Evolutionary conservation across 345 rosid genomes (phyloP).

Genomic region (Linum lewisii): DNA sequence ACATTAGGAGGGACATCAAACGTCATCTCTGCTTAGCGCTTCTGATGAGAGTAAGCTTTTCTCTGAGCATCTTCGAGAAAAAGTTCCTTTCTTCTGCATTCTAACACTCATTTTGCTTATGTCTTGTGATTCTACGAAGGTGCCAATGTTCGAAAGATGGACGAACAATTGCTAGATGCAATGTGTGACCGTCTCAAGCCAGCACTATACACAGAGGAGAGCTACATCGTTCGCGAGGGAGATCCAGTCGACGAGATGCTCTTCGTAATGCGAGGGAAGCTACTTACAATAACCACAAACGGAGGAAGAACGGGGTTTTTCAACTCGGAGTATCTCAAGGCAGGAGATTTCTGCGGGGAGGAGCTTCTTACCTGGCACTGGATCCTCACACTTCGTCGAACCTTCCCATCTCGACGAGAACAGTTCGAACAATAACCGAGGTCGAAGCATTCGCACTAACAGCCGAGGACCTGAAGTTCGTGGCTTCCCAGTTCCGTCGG

Average conservation of each 20-base stretch:
- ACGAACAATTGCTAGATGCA: not conserved
- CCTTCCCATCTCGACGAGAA: not conserved
- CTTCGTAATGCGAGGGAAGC: not conserved
- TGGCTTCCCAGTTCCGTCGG: not conserved
- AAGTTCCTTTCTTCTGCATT: not conserved
- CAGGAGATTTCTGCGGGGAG: not conserved
- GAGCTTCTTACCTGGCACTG: not conserved
- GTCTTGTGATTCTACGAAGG: not conserved
- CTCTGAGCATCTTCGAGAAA: not conserved
- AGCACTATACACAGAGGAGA: not conserved
- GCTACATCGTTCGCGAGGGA: not conserved
- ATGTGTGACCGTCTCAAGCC: not conserved
- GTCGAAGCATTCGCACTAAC: not conserved
- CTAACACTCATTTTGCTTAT: not conserved
- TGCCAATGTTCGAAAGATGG: not conserved
- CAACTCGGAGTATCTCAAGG: not conserved
- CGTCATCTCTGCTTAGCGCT: conserved; percentile 26
- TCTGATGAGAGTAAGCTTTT: conserved; percentile 20
- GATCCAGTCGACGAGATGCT: not conserved
- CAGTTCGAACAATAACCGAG: not conserved
- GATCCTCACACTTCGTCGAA: not conserved
- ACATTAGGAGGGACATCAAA: conserved; percentile 25
- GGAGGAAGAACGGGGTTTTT: not conserved
- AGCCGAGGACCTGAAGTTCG: not conserved
- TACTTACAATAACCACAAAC: not conserved